Percentiles rank a stretch among this genome's conserved stretches.
These are phyloP conservation scores for Phyllosticta citriasiana DNA, from an alignment of 2,329 filamentous ascomycete genomes.

Conservation along the genomic window DNA sequence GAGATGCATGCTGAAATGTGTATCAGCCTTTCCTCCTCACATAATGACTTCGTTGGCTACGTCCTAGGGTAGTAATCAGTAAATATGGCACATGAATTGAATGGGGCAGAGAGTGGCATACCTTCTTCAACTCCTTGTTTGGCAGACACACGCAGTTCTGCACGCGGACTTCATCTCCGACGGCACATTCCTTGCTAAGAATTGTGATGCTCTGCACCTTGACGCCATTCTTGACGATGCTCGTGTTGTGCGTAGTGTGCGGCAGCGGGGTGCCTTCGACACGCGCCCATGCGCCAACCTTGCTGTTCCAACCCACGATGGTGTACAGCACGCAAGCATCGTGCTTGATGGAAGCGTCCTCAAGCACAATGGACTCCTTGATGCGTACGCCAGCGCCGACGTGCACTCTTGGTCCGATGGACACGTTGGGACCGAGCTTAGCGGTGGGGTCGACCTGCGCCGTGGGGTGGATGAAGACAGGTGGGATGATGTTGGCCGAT, in stretches of 20 bases:
- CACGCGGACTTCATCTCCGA: conserved; percentile 87
- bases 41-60: conserved; percentile 84
- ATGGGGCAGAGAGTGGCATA: conserved; percentile 37
- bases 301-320: conserved; percentile 94
- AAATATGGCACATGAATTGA: conserved; percentile 1
- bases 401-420: conserved; percentile 77
- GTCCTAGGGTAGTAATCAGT: conserved; percentile 46
- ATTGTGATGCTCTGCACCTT: conserved; percentile 99
- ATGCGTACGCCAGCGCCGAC: conserved; percentile 82
- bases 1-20: background rate
- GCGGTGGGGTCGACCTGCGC: conserved; percentile 87
- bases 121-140: conserved; percentile 95
- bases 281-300: conserved; percentile 93
- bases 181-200: conserved; percentile 87
- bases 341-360: conserved; percentile 92
- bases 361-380: conserved; percentile 92
- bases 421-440: conserved; percentile 94
- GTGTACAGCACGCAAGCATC: conserved; percentile 92
- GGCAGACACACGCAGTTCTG: conserved; percentile 98
- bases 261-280: conserved; percentile 92
- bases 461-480: conserved; percentile 90
- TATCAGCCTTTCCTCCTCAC: conserved; percentile 41
- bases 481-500: conserved; percentile 78
- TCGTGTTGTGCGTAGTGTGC: conserved; percentile 79
- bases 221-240: conserved; percentile 92